Base-by-base conservation (phyloP, 1,139 yeast genomes). In the Wickerhamomyces sp. region DNA sequence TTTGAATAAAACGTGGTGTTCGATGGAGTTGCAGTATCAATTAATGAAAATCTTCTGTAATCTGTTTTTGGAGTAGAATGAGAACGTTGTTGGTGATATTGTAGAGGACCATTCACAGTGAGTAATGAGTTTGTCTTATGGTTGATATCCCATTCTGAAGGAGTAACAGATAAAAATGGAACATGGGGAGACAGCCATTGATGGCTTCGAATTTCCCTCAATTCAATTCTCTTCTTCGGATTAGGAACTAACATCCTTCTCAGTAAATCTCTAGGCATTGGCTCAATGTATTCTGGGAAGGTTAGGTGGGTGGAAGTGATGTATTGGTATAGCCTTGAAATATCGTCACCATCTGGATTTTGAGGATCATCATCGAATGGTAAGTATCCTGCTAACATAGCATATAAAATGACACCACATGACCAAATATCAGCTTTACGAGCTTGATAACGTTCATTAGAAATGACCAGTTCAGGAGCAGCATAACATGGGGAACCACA, bases 401-500 rank as follows among this genome's bases (percentile, higher is more conserved):
- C 97, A 59, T 89, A 92, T 36, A 92, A 67, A 42, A 92, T 92
- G 30, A 94, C 92, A 41, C 98, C 98, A 52, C 96, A 78, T 1
- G 96, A 88, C 98, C 98, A 92, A 33, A 90, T 84, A 62, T 92
- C 98, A 19, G 88, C 97, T 60, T 87, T 89, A 47, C 89, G 76
- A n/a, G 96, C 97, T 52, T 85, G 89, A 60, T 92, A 92, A 17
- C 94, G 92, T 40, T 79, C 74, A 52, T 83, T 90, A 13, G 94
- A 82, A 31, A 90, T 82, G 4, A 92, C 98, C 45, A 92, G 68
- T 61, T 92, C 98, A 0, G 98, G 98, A 4, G 98, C 98, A 0
- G 97, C 97, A 62, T 92, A 92, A 62, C 98, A 90, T 0, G 98
- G 98, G 7, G 96, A 87, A 2, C 99, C 99, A 64, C 99, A 92